phyloP scores from a whole-genome alignment of 2,329 filamentous ascomycete genomes.

The Fusarium nanum region DNA sequence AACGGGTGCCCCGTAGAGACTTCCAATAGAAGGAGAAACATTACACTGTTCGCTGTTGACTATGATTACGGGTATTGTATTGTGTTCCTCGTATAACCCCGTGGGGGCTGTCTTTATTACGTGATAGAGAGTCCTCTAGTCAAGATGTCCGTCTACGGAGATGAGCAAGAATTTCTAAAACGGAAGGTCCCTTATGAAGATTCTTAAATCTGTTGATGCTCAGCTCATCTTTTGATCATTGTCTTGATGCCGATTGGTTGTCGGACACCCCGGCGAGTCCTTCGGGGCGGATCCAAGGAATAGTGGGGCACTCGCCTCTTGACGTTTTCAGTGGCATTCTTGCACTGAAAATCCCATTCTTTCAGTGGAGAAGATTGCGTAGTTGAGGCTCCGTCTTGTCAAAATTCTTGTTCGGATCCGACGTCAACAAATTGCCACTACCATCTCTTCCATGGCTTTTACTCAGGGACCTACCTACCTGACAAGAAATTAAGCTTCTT shows the following conservation, averaged over 20 bases:
- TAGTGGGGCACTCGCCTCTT: slow-evolving; percentile 15
- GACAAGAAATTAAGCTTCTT: background rate
- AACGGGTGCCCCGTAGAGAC: background rate
- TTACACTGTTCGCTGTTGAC: too few species aligned
- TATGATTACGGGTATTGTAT: too few species aligned
- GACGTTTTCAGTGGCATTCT: background rate
- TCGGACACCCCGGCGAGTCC: slow-evolving; percentile 31
- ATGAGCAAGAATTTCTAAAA: background rate
- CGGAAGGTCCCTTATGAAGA: slow-evolving; percentile 20
- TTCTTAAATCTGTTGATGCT: background rate
- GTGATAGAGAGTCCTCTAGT: slow-evolving; percentile 10
- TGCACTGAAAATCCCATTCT: background rate
- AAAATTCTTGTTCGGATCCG: background rate
- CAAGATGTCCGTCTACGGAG: too few species aligned
- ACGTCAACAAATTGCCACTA: background rate
- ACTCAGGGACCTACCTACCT: too few species aligned
- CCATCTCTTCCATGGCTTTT: too few species aligned
- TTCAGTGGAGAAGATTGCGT: slow-evolving; percentile 5
- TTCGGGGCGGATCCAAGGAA: slow-evolving; percentile 17
- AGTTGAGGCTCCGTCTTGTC: background rate
- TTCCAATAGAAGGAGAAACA: slow-evolving; percentile 19
- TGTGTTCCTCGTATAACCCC: slow-evolving; percentile 12
- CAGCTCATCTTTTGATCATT: background rate
- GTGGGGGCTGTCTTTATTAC: slow-evolving; percentile 31
- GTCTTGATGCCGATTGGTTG: slow-evolving; percentile 20